A percentile compares a stretch with the other conserved stretches of the same genome.
These are phyloP conservation scores for Exutisphaerella laricina DNA, from an alignment of 2,329 filamentous ascomycete genomes.

Conservation along the genomic window DNA sequence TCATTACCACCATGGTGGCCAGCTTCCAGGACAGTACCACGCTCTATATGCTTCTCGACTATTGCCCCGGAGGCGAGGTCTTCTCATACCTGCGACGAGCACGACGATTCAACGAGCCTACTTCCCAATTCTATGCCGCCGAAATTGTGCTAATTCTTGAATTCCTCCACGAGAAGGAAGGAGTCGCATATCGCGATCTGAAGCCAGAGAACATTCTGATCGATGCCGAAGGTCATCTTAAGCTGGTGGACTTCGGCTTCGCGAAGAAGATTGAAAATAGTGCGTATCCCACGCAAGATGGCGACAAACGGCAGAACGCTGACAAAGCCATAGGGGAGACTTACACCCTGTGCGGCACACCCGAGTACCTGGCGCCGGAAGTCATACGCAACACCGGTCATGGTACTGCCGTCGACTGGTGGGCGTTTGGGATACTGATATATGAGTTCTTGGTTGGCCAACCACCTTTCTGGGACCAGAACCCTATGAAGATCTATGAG, in stretches of 20 bases:
- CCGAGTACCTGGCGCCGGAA: constrained; percentile 78
- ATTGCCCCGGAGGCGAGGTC: constrained; percentile 76
- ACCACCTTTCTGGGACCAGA: constrained; percentile 81
- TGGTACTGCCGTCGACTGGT: constrained; percentile 74
- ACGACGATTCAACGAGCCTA: constrained; percentile 71
- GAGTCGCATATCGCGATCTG: constrained; percentile 74
- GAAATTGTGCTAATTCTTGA: constrained; percentile 79
- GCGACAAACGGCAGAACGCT: constrained; percentile 11
- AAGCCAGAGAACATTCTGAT: constrained; percentile 80
- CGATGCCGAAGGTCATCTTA: constrained; percentile 71
- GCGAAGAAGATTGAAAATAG: constrained; percentile 67
- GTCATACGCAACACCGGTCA: constrained; percentile 77
- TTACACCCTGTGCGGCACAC: constrained; percentile 77
- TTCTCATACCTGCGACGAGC: constrained; percentile 76
- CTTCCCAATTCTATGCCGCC: constrained; percentile 74
- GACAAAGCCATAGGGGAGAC: constrained; percentile 53
- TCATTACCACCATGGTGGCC: constrained; percentile 72
- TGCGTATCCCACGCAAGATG: constrained; percentile 29
- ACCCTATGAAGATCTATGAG: constrained; percentile 82
- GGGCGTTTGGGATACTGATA: constrained; percentile 76
- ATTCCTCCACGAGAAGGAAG: constrained; percentile 72
- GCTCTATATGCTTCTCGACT: constrained; percentile 77
- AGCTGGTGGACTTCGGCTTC: constrained; percentile 80
- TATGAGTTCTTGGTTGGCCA: constrained; percentile 83
- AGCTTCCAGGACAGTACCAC: constrained; percentile 76